Percentiles rank a stretch among this genome's conserved stretches.
These are phyloP conservation scores for Acorus calamus DNA, from an alignment of 106 monocot species.

Conservation along the genomic window DNA sequence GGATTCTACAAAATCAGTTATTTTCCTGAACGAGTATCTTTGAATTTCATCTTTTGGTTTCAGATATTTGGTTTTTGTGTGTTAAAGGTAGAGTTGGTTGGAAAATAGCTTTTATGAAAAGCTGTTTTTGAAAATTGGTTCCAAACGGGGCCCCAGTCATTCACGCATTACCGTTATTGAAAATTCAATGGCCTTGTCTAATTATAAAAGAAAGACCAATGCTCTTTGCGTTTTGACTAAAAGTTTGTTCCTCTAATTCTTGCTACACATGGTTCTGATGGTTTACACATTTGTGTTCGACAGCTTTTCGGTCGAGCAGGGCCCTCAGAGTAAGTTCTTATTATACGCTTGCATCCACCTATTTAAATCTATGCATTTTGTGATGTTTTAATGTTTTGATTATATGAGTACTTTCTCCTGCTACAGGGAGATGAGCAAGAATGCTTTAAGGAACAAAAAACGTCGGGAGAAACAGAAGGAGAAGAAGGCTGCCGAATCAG, in stretches of 20 bases:
- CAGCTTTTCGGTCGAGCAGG: slow-evolving; percentile 63
- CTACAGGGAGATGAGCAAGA: slow-evolving; percentile 69
- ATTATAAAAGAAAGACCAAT: too few relatives aligned
- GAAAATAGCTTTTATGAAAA: too few relatives aligned
- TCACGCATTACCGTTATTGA: too few relatives aligned
- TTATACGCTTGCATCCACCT: neutral
- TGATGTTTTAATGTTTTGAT: neutral
- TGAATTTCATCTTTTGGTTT: too few relatives aligned
- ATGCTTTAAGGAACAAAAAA: slow-evolving; percentile 81
- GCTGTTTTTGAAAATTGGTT: too few relatives aligned
- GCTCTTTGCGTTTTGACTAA: too few relatives aligned
- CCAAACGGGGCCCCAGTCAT: too few relatives aligned
- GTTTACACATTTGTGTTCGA: slow-evolving; percentile 8
- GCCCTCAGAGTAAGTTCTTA: slow-evolving; percentile 56
- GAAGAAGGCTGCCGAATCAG: slow-evolving; percentile 56
- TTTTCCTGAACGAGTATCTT: neutral
- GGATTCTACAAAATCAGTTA: neutral
- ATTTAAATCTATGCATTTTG: neutral
- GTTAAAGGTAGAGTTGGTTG: neutral
- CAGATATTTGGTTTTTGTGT: neutral
- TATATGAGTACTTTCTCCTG: neutral
- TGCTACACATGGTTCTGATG: neutral
- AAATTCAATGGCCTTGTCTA: too few relatives aligned
- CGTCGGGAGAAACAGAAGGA: slow-evolving; percentile 78
- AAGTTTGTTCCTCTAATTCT: neutral